A percentile compares a stretch with the other conserved stretches of the same genome.
These are phyloP conservation scores for Yarrowia hollandica DNA, from an alignment of 805 yeast species.

Conservation along the genomic window DNA sequence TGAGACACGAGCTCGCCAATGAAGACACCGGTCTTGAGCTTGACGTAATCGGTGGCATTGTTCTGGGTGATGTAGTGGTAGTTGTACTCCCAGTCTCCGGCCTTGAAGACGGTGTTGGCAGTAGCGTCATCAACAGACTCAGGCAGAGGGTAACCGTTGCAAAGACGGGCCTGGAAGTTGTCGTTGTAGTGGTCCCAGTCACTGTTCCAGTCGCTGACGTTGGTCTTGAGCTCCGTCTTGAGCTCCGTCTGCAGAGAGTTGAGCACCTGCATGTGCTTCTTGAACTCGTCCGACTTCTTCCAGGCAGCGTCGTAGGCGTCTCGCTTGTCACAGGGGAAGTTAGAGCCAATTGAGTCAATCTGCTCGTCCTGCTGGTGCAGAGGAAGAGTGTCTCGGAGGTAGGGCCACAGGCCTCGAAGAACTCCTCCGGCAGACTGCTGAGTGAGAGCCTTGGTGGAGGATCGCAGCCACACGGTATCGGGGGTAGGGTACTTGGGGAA, in stretches of 20 bases:
- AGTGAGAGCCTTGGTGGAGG: slow-evolving; percentile 46
- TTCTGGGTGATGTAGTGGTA: slow-evolving; percentile 43
- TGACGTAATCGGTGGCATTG: slow-evolving; percentile 44
- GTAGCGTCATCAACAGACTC: slow-evolving; percentile 36
- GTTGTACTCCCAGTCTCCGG: slow-evolving; percentile 50
- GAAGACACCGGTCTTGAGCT: slow-evolving; percentile 44
- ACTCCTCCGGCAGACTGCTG: slow-evolving; percentile 46
- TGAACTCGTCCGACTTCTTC: not conserved
- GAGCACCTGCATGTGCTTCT: slow-evolving; percentile 40
- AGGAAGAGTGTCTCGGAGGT: slow-evolving; percentile 37
- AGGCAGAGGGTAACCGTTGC: slow-evolving; percentile 44
- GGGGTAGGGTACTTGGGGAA: slow-evolving; percentile 43
- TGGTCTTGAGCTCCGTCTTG: slow-evolving; percentile 40
- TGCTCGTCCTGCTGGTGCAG: slow-evolving; percentile 40
- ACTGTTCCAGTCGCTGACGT: slow-evolving; percentile 31
- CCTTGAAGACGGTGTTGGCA: slow-evolving; percentile 46
- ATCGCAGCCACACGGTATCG: slow-evolving; percentile 41
- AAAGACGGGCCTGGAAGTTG: slow-evolving; percentile 45
- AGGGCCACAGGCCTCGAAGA: slow-evolving; percentile 45
- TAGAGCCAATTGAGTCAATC: slow-evolving; percentile 45
- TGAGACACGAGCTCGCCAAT: slow-evolving; percentile 43
- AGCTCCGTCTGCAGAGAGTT: slow-evolving; percentile 38
- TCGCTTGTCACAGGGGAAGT: slow-evolving; percentile 39
- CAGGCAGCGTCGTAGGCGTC: slow-evolving; percentile 16
- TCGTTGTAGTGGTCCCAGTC: slow-evolving; percentile 48